Conservation (phyloP, 2,329 filamentous ascomycete genomes). For the Colletotrichum gigasporum region DNA sequence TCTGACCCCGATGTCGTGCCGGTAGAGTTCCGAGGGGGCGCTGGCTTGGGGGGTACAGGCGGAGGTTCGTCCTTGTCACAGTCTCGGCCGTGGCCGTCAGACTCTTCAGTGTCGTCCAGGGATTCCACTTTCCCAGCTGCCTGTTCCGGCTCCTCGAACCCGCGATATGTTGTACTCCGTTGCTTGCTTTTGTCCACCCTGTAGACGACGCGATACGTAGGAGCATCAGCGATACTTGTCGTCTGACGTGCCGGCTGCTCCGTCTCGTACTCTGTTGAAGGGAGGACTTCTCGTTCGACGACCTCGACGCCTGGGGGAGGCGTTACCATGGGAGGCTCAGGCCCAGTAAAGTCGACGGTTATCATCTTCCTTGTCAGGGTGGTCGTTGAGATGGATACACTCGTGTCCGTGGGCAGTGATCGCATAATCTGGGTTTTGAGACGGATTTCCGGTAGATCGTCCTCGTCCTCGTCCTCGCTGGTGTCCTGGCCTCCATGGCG, state of each 20-base stretch:
- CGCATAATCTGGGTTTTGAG: constrained; percentile 64
- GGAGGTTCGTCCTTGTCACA: constrained; percentile 12
- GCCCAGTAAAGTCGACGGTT: constrained; percentile 69
- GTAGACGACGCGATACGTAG: constrained; percentile 67
- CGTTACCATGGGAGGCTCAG: constrained; percentile 58
- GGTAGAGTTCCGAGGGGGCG: not conserved
- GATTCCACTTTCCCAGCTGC: constrained; percentile 39
- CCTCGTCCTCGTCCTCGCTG: constrained; percentile 46
- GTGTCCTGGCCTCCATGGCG: constrained; percentile 40
- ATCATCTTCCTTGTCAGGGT: constrained; percentile 70
- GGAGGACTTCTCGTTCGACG: constrained; percentile 61
- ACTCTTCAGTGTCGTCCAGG: constrained; percentile 34
- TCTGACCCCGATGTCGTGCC: not conserved
- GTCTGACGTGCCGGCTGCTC: constrained; percentile 31
- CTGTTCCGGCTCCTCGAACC: constrained; percentile 41
- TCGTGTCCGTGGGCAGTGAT: constrained; percentile 63
- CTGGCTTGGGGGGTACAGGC: constrained; percentile 34
- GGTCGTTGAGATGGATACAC: constrained; percentile 68
- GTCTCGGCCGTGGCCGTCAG: constrained; percentile 6
- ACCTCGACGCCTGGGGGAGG: constrained; percentile 69
- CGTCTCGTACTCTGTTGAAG: constrained; percentile 44
- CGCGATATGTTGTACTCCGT: constrained; percentile 49
- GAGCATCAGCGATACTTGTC: constrained; percentile 35
- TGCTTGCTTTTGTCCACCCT: constrained; percentile 63
- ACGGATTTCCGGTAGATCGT: constrained; percentile 55